Base-by-base conservation (phyloP, 805 yeast species). In the Saturnispora mendoncae region DNA sequence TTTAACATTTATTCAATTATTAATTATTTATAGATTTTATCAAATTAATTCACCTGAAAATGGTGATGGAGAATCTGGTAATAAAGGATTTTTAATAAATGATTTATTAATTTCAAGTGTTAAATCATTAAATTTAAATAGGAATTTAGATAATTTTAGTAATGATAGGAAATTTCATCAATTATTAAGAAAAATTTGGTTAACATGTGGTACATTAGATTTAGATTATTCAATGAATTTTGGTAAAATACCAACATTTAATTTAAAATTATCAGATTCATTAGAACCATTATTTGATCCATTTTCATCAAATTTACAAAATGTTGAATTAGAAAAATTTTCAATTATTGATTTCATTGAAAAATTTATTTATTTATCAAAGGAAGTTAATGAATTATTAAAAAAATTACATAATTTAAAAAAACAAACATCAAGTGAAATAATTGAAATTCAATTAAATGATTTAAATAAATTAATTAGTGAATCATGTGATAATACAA, bases 61-160 rank as follows among this genome's bases (percentile, higher is more conserved):
- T 49, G 72, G 74, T 18, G 77, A 73, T 47, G 73, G 73, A 6
- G 53, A 58, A 3, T 68, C 65, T 34, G 68, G 66, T 9, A 58
- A 65, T 14, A 69, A 66, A 42, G 63, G 71, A 1, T 57, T 53
- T 27, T 57, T 66, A 3, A 58, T 56, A 35, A 59, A 55, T 26
- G 69, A 68, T 1, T 46, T 67, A 27, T 46, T 68, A 6, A 43
- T 59, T 8, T 64, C 66, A 32, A 64, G 66, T 57, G 74, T 72
- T 0, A 52, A 60, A 30, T 55, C 68, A 3, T 51, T 73, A 37
- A 78, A 78, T 0, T 51, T 73, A 32, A 61, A 72, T 48, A 41
- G 39, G 39, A 43, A 41, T 30, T 20, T 45, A 19, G 30, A 40
- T 18, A 28, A 26, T 12, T 12, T 38, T 17, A 30, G 23, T 10